Evolutionary conservation across 768 basidiomycete species (phyloP), one percentile per base, ranked within the genome.

Genomic region (Psilocybe tampanensis): DNA sequence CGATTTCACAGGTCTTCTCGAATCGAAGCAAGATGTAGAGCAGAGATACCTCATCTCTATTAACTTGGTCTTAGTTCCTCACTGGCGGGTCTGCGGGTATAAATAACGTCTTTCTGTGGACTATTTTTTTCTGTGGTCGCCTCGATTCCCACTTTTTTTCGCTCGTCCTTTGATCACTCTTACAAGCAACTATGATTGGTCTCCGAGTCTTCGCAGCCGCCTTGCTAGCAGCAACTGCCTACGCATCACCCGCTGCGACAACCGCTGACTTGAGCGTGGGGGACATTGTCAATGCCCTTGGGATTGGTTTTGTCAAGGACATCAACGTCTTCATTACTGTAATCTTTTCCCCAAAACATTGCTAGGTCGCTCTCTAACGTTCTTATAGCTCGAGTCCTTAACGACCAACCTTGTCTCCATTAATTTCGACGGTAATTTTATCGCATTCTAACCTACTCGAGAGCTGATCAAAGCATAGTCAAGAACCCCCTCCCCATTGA

Each of bases 401-500:
- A 53, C 44, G 22, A 68, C 62, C 33, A 80, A 78, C 47, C 48
- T 72, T 24, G 68, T 78, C 58, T 66, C 68, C 26, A 64, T 77
- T 58, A 68, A 72, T 58, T 77, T 78, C 33, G 73, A 73, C 61
- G 71, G 75, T 75, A 34, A 55, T 9, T 22, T 4, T 19, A 7
- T 32, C 18, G 3, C 3, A 44, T 29, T 8, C 18, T n/a, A 9
- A 26, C 19, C 8, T 4, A 1, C 15, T 33, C n/a, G n/a, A 22
- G 26, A 18, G 33, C n/a, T 49, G 19, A 50, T 22, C 23, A 18
- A 42, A 15, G 2, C 36, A 47, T 51, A 78, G 77, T 74, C 43
- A 66, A 73, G 50, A 81, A 79, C 68, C 76, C 77, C 2, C 75
- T 80, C 49, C 67, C 75, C 19, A 64, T 80, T 42, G 80, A 80